Percentiles rank a stretch among this genome's conserved stretches.
Evolutionary conservation across 805 yeast genomes (phyloP).

Genomic region (Yamadazyma akitaensis): DNA sequence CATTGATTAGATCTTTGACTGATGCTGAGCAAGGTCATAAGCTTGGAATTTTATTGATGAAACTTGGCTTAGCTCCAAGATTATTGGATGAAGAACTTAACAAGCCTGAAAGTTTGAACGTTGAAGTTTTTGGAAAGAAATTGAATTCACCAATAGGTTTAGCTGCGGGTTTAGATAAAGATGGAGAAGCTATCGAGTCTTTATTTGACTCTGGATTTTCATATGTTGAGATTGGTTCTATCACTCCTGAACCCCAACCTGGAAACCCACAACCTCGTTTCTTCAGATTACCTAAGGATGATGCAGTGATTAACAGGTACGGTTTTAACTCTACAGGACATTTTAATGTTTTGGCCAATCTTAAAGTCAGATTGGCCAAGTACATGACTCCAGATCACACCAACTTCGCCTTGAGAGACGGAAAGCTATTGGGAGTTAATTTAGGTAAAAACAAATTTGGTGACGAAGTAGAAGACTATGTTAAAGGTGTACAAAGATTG

Average conservation of each 20-base stretch:
- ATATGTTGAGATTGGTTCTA: slow-evolving; percentile 88
- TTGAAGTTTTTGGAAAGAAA: slow-evolving; percentile 61
- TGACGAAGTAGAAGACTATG: slow-evolving; percentile 84
- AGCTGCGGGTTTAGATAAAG: slow-evolving; percentile 95
- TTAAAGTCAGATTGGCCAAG: slow-evolving; percentile 59
- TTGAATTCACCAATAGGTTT: slow-evolving; percentile 81
- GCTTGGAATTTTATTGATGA: slow-evolving; percentile 67
- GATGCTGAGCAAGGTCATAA: slow-evolving; percentile 87
- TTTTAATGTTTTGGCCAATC: slow-evolving; percentile 62
- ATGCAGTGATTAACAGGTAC: slow-evolving; percentile 89
- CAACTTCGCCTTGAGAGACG: slow-evolving; percentile 54
- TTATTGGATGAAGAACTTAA: slow-evolving; percentile 53
- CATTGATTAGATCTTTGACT: slow-evolving; percentile 62
- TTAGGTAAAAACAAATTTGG: slow-evolving; percentile 91
- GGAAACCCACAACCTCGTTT: slow-evolving; percentile 94
- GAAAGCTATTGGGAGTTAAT: slow-evolving; percentile 74
- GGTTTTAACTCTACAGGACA: slow-evolving; percentile 95
- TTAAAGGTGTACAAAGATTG: slow-evolving; percentile 75
- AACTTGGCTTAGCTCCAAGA: slow-evolving; percentile 64
- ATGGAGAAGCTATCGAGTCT: slow-evolving; percentile 86
- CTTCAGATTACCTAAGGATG: slow-evolving; percentile 79
- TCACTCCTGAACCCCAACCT: slow-evolving; percentile 89
- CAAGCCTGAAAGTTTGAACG: slow-evolving; percentile 43
- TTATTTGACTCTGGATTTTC: slow-evolving; percentile 77
- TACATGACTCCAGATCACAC: slow-evolving; percentile 26